phyloP scores from a whole-genome alignment of 768 basidiomycete genomes.

The Trichaptum fuscoviolaceum region DNA sequence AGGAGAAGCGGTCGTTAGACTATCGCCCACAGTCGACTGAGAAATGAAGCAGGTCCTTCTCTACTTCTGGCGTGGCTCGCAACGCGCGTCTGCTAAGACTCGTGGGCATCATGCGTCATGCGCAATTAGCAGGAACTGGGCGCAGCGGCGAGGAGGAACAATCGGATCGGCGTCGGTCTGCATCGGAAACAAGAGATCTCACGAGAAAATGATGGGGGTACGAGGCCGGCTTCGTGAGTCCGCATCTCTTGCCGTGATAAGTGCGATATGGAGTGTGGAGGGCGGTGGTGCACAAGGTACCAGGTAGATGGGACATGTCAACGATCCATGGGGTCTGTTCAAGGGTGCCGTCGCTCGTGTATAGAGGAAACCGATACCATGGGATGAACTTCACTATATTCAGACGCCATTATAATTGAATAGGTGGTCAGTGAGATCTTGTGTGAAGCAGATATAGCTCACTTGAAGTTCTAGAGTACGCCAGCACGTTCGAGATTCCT shows the following conservation, averaged over 20 bases:
- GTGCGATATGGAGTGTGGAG: not conserved
- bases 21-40: not conserved
- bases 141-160: not conserved
- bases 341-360: not conserved
- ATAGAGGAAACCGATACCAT: not conserved
- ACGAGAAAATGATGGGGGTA: not conserved
- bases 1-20: not conserved
- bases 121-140: not conserved
- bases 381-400: not conserved
- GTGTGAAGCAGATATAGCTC: not conserved
- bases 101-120: not conserved
- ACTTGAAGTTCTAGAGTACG: not conserved
- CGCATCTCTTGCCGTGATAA: not conserved
- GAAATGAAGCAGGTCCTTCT: not conserved
- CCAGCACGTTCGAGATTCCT: not conserved
- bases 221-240: not conserved
- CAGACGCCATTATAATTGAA: not conserved
- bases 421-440: not conserved
- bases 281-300: not conserved
- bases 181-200: not conserved
- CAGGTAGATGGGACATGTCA: not conserved
- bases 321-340: not conserved
- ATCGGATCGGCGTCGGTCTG: not conserved
- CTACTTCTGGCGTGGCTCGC: not conserved
- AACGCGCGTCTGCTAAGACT: not conserved